Conservation (phyloP, 441 rosid genomes). For the Bruguiera hainesii region DNA sequence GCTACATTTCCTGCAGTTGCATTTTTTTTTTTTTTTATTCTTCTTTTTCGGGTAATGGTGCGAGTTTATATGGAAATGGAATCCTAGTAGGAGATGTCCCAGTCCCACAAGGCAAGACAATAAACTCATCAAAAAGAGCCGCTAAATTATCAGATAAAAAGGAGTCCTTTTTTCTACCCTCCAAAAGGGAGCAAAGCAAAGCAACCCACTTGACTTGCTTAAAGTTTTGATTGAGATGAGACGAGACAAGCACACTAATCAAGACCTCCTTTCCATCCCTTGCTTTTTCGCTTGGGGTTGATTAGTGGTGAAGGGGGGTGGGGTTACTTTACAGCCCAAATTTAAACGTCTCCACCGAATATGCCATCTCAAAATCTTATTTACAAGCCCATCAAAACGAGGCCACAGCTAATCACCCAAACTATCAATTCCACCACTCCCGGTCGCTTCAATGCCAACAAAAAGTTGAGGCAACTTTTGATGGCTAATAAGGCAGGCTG, state of each 20-base stretch:
- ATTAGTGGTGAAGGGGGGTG: not conserved
- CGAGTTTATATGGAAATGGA: not conserved
- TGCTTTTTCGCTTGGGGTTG: not conserved
- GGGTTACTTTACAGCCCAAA: conserved; percentile 7
- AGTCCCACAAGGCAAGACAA: conserved; percentile 2
- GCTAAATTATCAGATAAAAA: conserved; percentile 12
- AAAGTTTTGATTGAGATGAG: conserved; percentile 8
- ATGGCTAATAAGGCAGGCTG: conserved; percentile 20
- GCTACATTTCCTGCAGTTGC: too few species aligned
- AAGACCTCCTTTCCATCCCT: not conserved
- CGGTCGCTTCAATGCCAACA: conserved; percentile 25
- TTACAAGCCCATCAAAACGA: not conserved
- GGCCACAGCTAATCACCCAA: not conserved
- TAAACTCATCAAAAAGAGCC: conserved; percentile 3
- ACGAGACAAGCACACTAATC: conserved; percentile 1
- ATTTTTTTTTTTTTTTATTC: too few species aligned
- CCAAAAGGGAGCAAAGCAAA: conserved; percentile 7
- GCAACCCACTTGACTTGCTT: conserved; percentile 4
- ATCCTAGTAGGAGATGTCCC: conserved; percentile 1
- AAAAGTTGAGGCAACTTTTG: conserved; percentile 21
- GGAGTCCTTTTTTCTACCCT: conserved; percentile 20
- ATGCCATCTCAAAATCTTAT: not conserved
- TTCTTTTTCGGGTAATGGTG: not conserved
- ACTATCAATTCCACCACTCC: conserved; percentile 12
- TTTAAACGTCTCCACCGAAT: not conserved